Evolutionary conservation across 192 early-diverging fungal genomes (phyloP).

Genomic region (Chytriomyces sp.): DNA sequence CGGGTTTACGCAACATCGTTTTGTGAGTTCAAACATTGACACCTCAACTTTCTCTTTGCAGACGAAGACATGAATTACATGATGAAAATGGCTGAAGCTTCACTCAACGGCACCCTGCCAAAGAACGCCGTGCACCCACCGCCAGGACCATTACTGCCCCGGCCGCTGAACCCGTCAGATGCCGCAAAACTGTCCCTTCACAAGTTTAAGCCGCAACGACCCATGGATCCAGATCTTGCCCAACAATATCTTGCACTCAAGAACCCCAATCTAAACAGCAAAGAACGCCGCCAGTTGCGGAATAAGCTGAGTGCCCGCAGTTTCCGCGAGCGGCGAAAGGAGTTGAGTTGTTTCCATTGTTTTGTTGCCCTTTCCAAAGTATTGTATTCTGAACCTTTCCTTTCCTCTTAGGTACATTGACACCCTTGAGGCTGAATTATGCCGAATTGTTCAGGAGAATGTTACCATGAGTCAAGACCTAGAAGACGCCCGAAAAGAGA

Average conservation of each 20-base stretch:
- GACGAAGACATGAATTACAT: constrained; percentile 13
- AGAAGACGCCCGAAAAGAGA: not conserved
- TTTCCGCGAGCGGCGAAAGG: constrained; percentile 85
- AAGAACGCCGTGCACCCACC: not conserved
- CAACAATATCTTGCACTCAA: constrained; percentile 26
- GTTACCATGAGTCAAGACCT: constrained; percentile 55
- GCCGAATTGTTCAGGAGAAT: constrained; percentile 57
- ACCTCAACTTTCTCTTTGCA: not conserved
- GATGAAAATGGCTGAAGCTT: constrained; percentile 21
- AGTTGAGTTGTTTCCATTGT: too few relatives aligned
- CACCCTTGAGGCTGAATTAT: constrained; percentile 64
- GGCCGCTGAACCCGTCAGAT: not conserved
- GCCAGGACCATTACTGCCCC: not conserved
- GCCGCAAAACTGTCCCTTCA: constrained; percentile 12
- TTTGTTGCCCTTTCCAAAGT: too few relatives aligned
- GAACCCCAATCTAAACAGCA: constrained; percentile 58
- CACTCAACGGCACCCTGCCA: not conserved
- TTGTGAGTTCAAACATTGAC: not conserved
- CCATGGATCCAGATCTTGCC: constrained; percentile 25
- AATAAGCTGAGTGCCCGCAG: constrained; percentile 89
- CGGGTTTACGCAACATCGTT: not conserved
- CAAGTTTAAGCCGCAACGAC: constrained; percentile 18
- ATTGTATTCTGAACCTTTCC: not conserved
- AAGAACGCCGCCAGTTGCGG: constrained; percentile 80
- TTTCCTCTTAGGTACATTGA: constrained; percentile 58